A percentile compares a stretch with the other conserved stretches of the same genome.
phyloP scores from a whole-genome alignment of 371 early-diverging fungal species.

The Chytridiales sp. region DNA sequence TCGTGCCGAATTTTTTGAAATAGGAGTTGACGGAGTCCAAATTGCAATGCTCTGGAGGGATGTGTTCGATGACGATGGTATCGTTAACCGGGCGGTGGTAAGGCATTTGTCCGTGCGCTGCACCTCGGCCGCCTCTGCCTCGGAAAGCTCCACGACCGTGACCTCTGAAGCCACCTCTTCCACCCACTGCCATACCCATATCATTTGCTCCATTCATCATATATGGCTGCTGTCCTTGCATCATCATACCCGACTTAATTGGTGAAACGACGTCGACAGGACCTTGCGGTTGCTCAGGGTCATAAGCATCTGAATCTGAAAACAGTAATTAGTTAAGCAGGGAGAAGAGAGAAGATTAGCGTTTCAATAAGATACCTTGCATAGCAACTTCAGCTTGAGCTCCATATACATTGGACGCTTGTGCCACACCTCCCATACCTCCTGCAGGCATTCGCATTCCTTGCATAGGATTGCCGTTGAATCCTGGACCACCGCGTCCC shows the following conservation, averaged over 20 bases:
- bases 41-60: slow-evolving; percentile 65
- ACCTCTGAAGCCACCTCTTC: slow-evolving; percentile 21
- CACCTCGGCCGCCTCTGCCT: slow-evolving; percentile 35
- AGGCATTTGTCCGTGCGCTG: slow-evolving; percentile 5
- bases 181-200: slow-evolving; percentile 10
- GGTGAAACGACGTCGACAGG: slow-evolving; percentile 5
- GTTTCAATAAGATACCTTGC: too few species aligned
- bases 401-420: too few species aligned
- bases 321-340: too few species aligned
- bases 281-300: slow-evolving; percentile 50
- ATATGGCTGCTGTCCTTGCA: not conserved
- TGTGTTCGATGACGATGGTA: slow-evolving; percentile 70
- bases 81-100: slow-evolving; percentile 38
- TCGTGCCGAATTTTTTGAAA: slow-evolving; percentile 72
- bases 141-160: slow-evolving; percentile 23
- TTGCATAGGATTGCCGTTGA: slow-evolving; percentile 24
- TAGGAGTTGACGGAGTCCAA: slow-evolving; percentile 68
- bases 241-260: slow-evolving; percentile 11
- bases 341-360: too few species aligned
- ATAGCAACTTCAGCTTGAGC: too few species aligned
- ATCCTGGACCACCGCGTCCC: slow-evolving; percentile 22
- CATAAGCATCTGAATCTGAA: slow-evolving; percentile 55
- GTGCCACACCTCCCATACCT: slow-evolving; percentile 8
- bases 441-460: too few species aligned
- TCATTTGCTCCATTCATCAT: slow-evolving; percentile 6